A percentile compares a stretch with the other conserved stretches of the same genome.
phyloP scores from a whole-genome alignment of 768 basidiomycete species.

The Lentinula sp. region DNA sequence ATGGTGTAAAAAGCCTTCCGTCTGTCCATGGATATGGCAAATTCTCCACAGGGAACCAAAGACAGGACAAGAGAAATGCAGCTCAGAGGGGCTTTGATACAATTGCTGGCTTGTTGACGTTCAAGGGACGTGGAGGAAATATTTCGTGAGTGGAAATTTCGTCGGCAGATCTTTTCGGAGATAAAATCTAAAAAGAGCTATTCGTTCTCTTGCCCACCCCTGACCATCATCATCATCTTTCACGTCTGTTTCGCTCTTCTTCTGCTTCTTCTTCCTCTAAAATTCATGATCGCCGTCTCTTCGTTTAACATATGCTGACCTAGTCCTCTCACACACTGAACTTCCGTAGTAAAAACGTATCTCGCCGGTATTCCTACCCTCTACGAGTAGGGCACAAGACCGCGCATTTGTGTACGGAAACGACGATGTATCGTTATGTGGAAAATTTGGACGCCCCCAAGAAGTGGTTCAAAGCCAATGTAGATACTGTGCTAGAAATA shows the following conservation, averaged over 20 bases:
- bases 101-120: conserved; percentile 41
- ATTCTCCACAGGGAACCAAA: conserved; percentile 39
- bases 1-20: conserved; percentile 40
- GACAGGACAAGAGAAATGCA: conserved; percentile 53
- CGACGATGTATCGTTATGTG: conserved; percentile 64
- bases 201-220: neutral
- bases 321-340: neutral
- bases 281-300: neutral
- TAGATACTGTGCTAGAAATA: conserved; percentile 52
- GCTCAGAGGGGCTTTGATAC: conserved; percentile 55
- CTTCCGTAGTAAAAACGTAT: conserved; percentile 32
- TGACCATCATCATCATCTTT: neutral
- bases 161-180: neutral
- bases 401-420: conserved; percentile 65
- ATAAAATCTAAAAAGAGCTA: neutral
- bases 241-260: neutral
- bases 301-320: neutral
- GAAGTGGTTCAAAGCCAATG: conserved; percentile 69
- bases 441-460: conserved; percentile 57
- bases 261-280: neutral
- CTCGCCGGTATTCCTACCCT: conserved; percentile 52
- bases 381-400: conserved; percentile 59
- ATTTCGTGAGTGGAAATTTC: conserved; percentile 29
- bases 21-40: conserved; percentile 62
- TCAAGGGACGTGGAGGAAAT: conserved; percentile 28